A percentile compares a stretch with the other conserved stretches of the same genome.
These are phyloP conservation scores for Voacanga thouarsii DNA, from an alignment of 257 asterid species.

Conservation along the genomic window DNA sequence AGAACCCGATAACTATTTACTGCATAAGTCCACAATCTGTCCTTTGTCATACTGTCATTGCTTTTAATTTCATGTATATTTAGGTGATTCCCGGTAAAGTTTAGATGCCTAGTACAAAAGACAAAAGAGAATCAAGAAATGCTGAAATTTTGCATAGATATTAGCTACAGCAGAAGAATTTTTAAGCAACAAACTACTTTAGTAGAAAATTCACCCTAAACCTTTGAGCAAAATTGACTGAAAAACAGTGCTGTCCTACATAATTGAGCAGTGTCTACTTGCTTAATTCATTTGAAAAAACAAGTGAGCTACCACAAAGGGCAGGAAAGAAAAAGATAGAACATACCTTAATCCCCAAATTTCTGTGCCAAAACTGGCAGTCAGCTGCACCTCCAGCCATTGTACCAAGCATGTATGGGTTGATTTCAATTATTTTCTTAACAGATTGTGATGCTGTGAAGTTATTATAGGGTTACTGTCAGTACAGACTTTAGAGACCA, in stretches of 20 bases:
- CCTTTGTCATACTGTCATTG: background rate
- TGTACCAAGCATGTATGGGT: constrained; percentile 91
- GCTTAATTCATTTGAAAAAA: background rate
- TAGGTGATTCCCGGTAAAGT: background rate
- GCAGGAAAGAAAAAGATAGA: constrained; percentile 2
- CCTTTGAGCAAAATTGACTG: background rate
- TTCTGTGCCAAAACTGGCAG: constrained; percentile 94
- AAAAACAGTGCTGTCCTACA: background rate
- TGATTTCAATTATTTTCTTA: constrained; percentile 85
- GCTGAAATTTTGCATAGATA: background rate
- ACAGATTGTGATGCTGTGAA: constrained; percentile 81
- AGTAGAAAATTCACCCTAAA: background rate
- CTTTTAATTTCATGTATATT: background rate
- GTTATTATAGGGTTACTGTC: background rate
- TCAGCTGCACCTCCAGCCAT: constrained; percentile 99
- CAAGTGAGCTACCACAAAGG: background rate
- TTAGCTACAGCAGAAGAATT: background rate
- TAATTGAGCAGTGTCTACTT: background rate
- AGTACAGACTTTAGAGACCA: background rate
- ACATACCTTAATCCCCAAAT: constrained; percentile 73
- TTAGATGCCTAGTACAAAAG: too few species aligned
- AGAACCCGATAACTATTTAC: background rate
- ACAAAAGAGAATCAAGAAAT: background rate
- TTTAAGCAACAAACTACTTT: background rate
- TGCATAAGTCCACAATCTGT: background rate